These are phyloP conservation scores for Taphrina populina DNA, from an alignment of 1,139 yeast species.

Conservation along the genomic window DNA sequence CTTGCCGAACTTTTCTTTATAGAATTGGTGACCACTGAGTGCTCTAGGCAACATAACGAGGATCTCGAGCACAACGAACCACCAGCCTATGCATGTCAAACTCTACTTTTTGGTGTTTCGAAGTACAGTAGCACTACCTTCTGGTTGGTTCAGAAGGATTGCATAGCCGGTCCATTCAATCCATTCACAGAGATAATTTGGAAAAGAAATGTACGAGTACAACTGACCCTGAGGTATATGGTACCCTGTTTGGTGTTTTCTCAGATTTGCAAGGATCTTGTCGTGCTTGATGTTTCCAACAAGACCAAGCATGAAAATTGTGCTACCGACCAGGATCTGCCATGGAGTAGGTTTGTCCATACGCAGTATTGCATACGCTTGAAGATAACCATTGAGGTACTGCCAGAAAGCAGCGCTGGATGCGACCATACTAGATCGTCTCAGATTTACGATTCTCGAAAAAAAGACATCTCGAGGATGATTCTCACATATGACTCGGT, in stretches of 20 bases:
- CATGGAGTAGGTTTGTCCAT: background rate
- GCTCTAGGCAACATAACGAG: constrained; percentile 34
- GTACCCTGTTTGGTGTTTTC: constrained; percentile 6
- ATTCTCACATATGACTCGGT: constrained; percentile 27
- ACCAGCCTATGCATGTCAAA: constrained; percentile 5
- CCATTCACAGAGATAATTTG: constrained; percentile 36
- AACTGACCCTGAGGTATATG: constrained; percentile 34
- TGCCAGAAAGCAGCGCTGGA: constrained; percentile 18
- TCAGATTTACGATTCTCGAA: background rate
- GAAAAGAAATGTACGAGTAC: constrained; percentile 25
- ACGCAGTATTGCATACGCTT: constrained; percentile 1
- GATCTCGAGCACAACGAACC: constrained; percentile 29
- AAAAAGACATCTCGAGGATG: background rate
- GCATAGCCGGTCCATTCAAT: constrained; percentile 36
- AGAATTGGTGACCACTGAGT: constrained; percentile 20
- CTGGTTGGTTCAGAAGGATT: constrained; percentile 13
- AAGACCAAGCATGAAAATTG: constrained; percentile 26
- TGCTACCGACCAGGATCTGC: background rate
- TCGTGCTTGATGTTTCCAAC: constrained; percentile 34
- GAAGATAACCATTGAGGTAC: constrained; percentile 19
- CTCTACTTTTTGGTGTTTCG: background rate
- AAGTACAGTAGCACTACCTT: background rate
- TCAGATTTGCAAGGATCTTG: constrained; percentile 24
- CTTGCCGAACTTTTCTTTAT: constrained; percentile 10
- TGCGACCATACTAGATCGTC: background rate